phyloP scores from a whole-genome alignment of 2,329 filamentous ascomycete genomes.

The Coniochaeta prunicola region DNA sequence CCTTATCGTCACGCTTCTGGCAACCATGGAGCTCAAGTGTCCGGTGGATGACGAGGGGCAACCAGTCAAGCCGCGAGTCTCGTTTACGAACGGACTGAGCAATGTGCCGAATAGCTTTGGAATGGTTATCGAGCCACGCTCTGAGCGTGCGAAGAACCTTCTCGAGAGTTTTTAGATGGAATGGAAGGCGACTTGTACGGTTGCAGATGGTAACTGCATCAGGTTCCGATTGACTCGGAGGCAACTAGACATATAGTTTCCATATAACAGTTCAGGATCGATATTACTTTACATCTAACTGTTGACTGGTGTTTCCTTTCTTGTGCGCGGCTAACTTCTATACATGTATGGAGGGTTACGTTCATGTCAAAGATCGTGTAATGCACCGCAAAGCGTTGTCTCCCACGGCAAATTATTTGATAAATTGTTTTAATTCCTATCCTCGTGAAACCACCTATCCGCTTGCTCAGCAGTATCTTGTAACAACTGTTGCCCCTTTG shows the following conservation, averaged over 20 bases:
- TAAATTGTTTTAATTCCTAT: background rate
- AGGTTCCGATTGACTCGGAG: no score
- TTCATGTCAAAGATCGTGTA: no score
- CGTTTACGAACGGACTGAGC: background rate
- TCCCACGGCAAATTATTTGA: no score
- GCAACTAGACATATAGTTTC: no score
- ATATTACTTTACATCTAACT: no score
- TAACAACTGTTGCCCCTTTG: background rate
- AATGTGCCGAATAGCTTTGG: background rate
- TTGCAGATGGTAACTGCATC: background rate
- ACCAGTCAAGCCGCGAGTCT: background rate
- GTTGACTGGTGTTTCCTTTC: no score
- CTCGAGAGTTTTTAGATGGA: slow-evolving; percentile 5
- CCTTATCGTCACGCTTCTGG: slow-evolving; percentile 23
- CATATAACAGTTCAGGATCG: no score
- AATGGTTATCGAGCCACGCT: background rate
- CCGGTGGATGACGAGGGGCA: slow-evolving; percentile 7
- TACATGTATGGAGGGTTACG: no score
- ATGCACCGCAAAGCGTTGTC: no score
- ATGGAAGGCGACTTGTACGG: background rate
- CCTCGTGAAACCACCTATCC: background rate
- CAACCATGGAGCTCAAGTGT: slow-evolving; percentile 18
- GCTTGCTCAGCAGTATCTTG: background rate
- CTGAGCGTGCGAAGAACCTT: background rate
- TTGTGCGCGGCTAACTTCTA: no score